Conservation (phyloP, 306 rosid genomes). For the Rubus idaeus region DNA sequence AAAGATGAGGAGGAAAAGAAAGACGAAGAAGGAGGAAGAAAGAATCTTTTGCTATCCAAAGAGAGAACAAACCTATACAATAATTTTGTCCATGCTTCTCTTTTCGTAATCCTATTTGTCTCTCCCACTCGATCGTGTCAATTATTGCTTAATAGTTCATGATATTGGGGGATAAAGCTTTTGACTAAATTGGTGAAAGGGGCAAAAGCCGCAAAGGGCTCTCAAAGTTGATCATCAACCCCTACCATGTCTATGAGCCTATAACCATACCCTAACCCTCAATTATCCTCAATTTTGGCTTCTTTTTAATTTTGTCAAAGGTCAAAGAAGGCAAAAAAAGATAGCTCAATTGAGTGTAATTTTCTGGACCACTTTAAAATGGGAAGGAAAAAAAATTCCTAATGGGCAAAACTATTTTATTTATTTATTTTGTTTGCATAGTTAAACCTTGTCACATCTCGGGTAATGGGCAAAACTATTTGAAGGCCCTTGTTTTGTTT, state of each 20-base stretch:
- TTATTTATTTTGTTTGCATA: no score
- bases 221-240: slow-evolving; percentile 1
- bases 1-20: background rate
- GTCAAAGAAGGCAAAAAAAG: background rate
- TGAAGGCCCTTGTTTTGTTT: no score
- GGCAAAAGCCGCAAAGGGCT: background rate
- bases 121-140: background rate
- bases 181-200: background rate
- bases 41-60: background rate
- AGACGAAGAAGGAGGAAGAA: background rate
- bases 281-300: background rate
- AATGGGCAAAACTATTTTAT: no score
- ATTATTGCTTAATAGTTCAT: background rate
- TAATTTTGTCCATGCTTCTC: background rate
- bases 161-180: background rate
- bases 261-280: background rate
- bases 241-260: background rate
- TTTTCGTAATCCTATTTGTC: background rate
- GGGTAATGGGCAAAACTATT: no score
- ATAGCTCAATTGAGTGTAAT: background rate
- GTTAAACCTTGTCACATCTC: no score
- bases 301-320: background rate
- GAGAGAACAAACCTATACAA: background rate
- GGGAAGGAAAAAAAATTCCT: no score
- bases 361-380: no score